A percentile compares a stretch with the other conserved stretches of the same genome.
Conservation (phyloP, 1,139 yeast genomes). For the Debaryomyces udenii region DNA sequence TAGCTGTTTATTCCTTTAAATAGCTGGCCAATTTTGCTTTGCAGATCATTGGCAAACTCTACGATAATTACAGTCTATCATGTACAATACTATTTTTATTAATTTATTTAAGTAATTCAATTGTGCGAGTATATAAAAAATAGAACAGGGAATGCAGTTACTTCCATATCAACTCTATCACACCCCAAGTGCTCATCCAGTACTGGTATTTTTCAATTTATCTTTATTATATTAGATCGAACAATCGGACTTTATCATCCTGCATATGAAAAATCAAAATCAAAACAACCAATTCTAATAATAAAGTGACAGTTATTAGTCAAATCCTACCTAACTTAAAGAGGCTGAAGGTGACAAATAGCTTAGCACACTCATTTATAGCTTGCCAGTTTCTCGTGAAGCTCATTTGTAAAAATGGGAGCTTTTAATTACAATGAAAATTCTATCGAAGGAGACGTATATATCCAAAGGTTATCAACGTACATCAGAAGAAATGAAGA, state of each 20-base stretch:
- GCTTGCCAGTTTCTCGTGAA: too few relatives aligned
- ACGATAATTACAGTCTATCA: neutral
- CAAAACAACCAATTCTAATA: constrained; percentile 3
- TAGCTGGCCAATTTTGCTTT: neutral
- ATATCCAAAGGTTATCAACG: constrained; percentile 43
- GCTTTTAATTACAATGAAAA: constrained; percentile 23
- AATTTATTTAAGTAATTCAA: too few relatives aligned
- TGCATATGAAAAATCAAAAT: constrained; percentile 1
- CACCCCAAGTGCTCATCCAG: too few relatives aligned
- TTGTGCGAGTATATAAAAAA: neutral
- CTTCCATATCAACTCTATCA: too few relatives aligned
- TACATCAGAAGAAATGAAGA: constrained; percentile 48
- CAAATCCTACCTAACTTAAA: neutral
- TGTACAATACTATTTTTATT: constrained; percentile 1
- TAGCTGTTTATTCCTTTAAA: constrained; percentile 12
- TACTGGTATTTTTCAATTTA: too few relatives aligned
- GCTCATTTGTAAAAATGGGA: constrained; percentile 20
- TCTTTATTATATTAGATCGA: too few relatives aligned
- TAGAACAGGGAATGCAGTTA: too few relatives aligned
- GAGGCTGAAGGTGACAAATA: neutral
- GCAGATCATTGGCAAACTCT: too few relatives aligned
- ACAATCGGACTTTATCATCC: neutral
- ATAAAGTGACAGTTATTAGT: neutral
- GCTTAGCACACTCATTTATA: constrained; percentile 1
- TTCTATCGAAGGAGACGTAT: constrained; percentile 48